A percentile compares a stretch with the other conserved stretches of the same genome.
Evolutionary conservation across 495 filamentous ascomycete species (phyloP).

Genomic region (Aspergillus mulundensis): DNA sequence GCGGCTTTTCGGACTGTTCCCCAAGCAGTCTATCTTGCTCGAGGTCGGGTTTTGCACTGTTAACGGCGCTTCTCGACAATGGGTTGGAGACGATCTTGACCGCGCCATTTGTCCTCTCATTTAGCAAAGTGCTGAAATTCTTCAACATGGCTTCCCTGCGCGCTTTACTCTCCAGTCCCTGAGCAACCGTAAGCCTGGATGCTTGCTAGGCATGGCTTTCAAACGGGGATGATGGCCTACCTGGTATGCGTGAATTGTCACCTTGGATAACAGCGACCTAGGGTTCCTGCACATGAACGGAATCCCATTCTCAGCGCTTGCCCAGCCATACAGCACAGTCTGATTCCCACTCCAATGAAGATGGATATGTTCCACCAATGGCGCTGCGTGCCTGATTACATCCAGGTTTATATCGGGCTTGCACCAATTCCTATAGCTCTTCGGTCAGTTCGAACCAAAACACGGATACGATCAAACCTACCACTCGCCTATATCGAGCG

Average conservation of each 20-base stretch:
- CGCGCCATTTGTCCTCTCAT: background rate
- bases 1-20: background rate
- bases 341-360: slow-evolving; percentile 4
- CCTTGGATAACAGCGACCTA: background rate
- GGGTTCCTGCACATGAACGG: background rate
- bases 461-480: background rate
- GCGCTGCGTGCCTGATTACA: background rate
- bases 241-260: slow-evolving; percentile 2
- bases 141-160: background rate
- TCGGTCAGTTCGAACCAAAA: background rate
- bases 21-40: background rate
- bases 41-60: background rate
- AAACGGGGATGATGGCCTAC: background rate
- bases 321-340: background rate
- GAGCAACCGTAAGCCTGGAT: background rate
- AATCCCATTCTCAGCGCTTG: background rate
- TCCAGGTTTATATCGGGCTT: slow-evolving; percentile 2
- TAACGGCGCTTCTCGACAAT: background rate
- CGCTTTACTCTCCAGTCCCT: background rate
- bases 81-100: background rate
- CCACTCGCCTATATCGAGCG: background rate
- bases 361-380: background rate
- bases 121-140: background rate
- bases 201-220: background rate
- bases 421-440: background rate